phyloP scores from a whole-genome alignment of 495 filamentous ascomycete species.

The Tuber borchii region DNA sequence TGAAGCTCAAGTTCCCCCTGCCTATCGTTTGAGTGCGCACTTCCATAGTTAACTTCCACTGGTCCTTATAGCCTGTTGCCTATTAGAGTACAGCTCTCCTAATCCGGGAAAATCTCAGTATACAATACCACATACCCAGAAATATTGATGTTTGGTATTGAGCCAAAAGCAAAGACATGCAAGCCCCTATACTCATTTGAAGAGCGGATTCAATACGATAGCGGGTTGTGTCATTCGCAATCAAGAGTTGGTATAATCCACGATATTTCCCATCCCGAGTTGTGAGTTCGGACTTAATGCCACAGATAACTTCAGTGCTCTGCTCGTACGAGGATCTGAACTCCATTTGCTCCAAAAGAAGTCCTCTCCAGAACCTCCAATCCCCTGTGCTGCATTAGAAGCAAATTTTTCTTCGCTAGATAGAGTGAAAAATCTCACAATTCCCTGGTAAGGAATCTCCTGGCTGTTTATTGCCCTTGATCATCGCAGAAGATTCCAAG shows the following conservation, averaged over 20 bases:
- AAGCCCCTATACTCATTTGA: background rate
- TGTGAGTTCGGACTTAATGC: background rate
- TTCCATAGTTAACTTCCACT: background rate
- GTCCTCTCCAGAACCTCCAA: too few relatives aligned
- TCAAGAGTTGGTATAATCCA: background rate
- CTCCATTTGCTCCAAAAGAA: too few relatives aligned
- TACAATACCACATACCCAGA: conserved; percentile 3
- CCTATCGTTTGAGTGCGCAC: too few relatives aligned
- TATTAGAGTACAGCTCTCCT: background rate
- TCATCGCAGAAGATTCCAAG: background rate
- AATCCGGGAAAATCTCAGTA: background rate
- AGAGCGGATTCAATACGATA: background rate
- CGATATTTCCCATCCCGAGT: background rate
- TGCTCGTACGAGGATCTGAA: conserved; percentile 23
- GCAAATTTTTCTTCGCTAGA: background rate
- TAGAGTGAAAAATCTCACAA: background rate
- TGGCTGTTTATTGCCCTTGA: background rate
- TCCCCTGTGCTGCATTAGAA: background rate
- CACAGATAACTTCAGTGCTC: background rate
- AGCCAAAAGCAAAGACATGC: conserved; percentile 9
- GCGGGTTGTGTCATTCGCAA: background rate
- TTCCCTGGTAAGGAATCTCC: background rate
- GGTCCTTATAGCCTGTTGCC: conserved; percentile 5
- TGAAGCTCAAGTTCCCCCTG: too few relatives aligned
- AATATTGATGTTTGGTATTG: conserved; percentile 11